A percentile compares a stretch with the other conserved stretches of the same genome.
phyloP scores from a whole-genome alignment of 2,329 filamentous ascomycete species.

The Talaromyces sp. region DNA sequence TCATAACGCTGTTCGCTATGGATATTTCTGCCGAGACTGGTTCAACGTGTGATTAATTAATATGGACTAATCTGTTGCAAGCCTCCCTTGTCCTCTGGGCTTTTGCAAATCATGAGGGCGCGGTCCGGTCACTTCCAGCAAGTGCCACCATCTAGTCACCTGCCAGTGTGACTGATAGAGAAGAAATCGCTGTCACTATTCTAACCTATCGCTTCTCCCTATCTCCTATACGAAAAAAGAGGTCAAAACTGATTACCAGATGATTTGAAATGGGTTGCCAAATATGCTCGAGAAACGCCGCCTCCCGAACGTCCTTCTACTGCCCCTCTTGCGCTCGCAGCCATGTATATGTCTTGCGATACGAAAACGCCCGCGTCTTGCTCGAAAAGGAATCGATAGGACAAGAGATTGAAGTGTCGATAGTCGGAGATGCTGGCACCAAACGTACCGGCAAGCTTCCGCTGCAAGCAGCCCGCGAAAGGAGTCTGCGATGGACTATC shows the following conservation, averaged over 20 bases:
- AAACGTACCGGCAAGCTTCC: neutral
- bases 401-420: conserved; percentile 38
- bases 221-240: neutral
- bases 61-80: neutral
- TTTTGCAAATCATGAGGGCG: neutral
- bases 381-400: conserved; percentile 54
- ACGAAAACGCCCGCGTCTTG: conserved; percentile 55
- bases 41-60: neutral
- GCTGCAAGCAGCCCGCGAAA: neutral
- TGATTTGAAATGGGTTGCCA: conserved; percentile 58
- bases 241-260: neutral
- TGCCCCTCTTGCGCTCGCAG: conserved; percentile 67
- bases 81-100: neutral
- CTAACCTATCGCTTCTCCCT: neutral
- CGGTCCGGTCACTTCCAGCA: neutral
- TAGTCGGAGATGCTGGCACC: conserved; percentile 12
- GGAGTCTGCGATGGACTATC: conserved; percentile 21
- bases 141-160: neutral
- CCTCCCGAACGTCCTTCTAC: conserved; percentile 57
- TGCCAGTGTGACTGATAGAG: neutral
- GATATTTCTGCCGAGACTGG: neutral
- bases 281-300: conserved; percentile 54
- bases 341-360: conserved; percentile 57
- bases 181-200: neutral
- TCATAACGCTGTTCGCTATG: neutral